Evolutionary conservation across 2,329 filamentous ascomycete genomes (phyloP), one percentile per base, ranked within the genome.

Genomic region (Penicillium capsulatum): DNA sequence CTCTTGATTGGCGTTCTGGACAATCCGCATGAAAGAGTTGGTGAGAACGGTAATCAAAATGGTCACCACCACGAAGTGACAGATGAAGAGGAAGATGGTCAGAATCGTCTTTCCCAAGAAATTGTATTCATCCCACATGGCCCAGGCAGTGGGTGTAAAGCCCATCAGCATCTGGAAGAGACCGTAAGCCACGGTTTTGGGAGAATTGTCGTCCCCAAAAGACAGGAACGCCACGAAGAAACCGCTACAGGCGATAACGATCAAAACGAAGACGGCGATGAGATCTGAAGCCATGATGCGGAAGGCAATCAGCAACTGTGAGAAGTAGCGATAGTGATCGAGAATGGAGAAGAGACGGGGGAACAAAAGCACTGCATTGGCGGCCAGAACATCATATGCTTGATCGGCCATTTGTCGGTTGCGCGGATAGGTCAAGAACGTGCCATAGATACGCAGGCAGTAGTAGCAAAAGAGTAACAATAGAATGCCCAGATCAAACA

Each of bases 111-210:
- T 86, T 7, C 89, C 91, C 17, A 96, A 70, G 47, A 80, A 69
- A 57, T 91, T 92, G 62, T 92, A 94, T 61, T 59, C 80, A 59
- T 82, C 81, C 94, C 83, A 94, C 22, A 79, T 78, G 44, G 94
- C 86, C 91, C 91, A 97, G 3, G 90, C 91, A 10, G 91, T 88
- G 8, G 91, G 91, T 0, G 89, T 95, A 60, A 94, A 97, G 7
- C 91, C 91, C 87, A 96, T 94, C 26, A 96, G 67, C 45, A 96
- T 84, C 68, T 96, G 90, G 54, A 97, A 94, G 38, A 96, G 82
- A 50, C 84, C 85, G 64, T 91, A 97, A 4, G 87, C 87, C n/a
- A 94, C 81, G 33, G 81, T 81, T 7, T 73, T 73, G 4, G 85
- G 81, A 48, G 84, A 79, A 36, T 85, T 80, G 5, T 83, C 75